Conservation (phyloP, 23 red algal genomes). For the Gracilaria domingensis region DNA sequence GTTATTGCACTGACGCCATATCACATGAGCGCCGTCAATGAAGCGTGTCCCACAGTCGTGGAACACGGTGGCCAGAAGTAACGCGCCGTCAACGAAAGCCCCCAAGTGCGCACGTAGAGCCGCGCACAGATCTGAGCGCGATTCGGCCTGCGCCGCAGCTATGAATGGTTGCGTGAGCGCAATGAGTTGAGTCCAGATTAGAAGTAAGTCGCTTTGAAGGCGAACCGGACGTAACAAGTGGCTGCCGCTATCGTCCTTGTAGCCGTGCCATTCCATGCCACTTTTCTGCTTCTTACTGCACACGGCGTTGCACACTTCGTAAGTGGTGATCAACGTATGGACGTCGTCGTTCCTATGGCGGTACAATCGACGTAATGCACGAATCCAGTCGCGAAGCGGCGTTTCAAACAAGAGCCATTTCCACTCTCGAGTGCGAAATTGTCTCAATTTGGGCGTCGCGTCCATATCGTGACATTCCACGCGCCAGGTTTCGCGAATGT, state of each 20-base stretch:
- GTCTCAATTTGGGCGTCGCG: not conserved
- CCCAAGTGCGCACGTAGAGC: not conserved
- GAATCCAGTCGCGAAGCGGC: not conserved
- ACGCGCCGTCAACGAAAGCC: not conserved
- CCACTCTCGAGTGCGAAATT: conserved; percentile 1
- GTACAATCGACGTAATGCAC: conserved; percentile 2
- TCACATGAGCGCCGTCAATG: not conserved
- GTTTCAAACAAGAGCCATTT: conserved; percentile 22
- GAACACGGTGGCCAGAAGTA: not conserved
- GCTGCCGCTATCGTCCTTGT: not conserved
- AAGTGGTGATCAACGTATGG: not conserved
- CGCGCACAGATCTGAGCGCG: not conserved
- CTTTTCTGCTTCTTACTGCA: not conserved
- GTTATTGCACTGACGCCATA: not conserved
- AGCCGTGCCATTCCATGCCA: conserved; percentile 22
- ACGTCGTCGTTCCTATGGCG: not conserved
- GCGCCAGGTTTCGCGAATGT: not conserved
- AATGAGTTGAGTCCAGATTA: conserved; percentile 3
- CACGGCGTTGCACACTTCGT: not conserved
- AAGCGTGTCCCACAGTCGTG: not conserved
- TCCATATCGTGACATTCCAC: conserved; percentile 23
- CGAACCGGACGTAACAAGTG: not conserved
- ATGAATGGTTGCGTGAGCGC: not conserved
- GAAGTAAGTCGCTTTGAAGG: not conserved
- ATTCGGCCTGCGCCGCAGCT: not conserved